Base-by-base conservation (phyloP, 2,329 filamentous ascomycete species). In the Ophiocordyceps australis region DNA sequence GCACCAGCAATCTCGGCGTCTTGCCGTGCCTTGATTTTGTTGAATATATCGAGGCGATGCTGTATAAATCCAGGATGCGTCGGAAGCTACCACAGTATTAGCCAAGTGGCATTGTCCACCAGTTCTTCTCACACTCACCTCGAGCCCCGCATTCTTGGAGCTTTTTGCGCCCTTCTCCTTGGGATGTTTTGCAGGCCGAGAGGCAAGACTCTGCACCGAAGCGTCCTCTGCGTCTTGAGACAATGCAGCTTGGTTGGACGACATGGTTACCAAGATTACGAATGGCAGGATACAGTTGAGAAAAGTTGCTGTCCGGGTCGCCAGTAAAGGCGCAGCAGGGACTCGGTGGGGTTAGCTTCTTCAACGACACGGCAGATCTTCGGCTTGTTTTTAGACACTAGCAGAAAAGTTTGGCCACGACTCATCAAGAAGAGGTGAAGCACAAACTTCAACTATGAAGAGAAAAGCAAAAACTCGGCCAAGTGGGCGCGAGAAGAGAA, bases 1-100 rank as follows among this genome's bases (percentile, higher is more conserved):
- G 30, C 37, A 53, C 50, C 47, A 36, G 50, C 50, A 35, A 82
- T 55, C 46, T 89, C 80, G 30, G 76, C 76, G 38, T 91, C 75
- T 44, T 82, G 72, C 47, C 78, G 68, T 37, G 79, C 74, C 65
- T 91, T 91, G 37, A 94, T 63, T 47, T 76, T 73, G 48, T 94
- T 79, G 55, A 94, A 94, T 25, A 95, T 60, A 27, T 77, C 68
- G 42, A 94, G 74, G 35, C 89, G 74, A 50, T 83, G 71, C 43
- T 85, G 61, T 34, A 95, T 71, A 52, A 79, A 93, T 32, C 75
- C 71, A 29, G 85, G 77, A 54, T 62, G 38, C 46, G 50, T 44
- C 54, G 47, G 53, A 5, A 51, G 42, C 50, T 53, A 22, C 9
- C 17, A 20, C 8, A 3, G n/a, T 4, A 28, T 47, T 27, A 46